Evolutionary conservation across 116 monocot species (phyloP), one percentile per base, ranked within the genome.

Genomic region (Dioscorea cayenensis): DNA sequence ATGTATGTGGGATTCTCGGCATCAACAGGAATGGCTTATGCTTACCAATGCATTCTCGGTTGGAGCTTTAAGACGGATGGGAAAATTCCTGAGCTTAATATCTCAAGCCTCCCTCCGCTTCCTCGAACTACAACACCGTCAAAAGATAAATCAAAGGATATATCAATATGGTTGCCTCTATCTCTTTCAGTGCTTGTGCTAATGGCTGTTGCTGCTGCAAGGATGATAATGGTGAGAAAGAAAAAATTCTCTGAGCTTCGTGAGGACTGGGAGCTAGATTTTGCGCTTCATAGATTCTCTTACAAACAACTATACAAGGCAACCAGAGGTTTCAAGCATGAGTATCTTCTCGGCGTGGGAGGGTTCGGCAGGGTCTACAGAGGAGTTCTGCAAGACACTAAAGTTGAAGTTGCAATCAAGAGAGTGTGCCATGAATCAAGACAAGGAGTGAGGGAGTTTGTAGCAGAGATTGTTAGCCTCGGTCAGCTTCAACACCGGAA

Each of bases 1-100:
- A 64, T 66, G 28, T 77, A 69, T 20, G 32, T 82, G 7, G 82
- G 82, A 19, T 82, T 82, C 65, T 58, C 82, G 4, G 28, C 78
- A 2, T 65, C 82, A 9, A 65, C 68, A 1, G 77, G 74, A 43
- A 12, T 43, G 6, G 43, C 11, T 8, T 43, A 43, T 43, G 3
- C 43, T 1, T 43, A 43, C 43, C 43, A 43, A 5, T 43, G 6
- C 43, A 43, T 43, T 43, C 43, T 43, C 0, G 43, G 43, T 43
- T 80, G 80, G 75, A 81, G 80, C 67, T 81, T 81, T 1, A 62
- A 20, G 10, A 62, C 72, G 71, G 36, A 63, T 20, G 72, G 76
- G 14, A 36, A 49, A 61, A 76, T 71, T 20, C 69, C 36, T 36
- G 62, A 63, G 4, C 67, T 81, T 2, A 67, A 81, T 63, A 43